These are phyloP conservation scores for Rosellinia necatrix DNA, from an alignment of 2,329 filamentous ascomycete species.

Conservation along the genomic window DNA sequence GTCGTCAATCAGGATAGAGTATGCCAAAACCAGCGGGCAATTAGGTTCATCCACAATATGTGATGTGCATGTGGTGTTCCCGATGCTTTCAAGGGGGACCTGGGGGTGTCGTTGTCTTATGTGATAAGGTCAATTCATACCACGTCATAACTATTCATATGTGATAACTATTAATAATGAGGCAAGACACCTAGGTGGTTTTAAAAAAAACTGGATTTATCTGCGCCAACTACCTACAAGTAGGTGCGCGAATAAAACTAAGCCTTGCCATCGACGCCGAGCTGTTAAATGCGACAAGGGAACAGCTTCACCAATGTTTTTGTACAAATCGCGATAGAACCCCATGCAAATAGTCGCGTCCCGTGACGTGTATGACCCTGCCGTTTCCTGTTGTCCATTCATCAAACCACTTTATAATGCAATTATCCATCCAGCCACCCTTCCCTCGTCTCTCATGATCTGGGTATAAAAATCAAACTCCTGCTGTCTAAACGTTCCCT, in stretches of 20 bases:
- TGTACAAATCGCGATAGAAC: constrained; percentile 24
- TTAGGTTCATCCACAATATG: too few species aligned
- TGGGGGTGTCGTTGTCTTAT: too few species aligned
- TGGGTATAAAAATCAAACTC: constrained; percentile 21
- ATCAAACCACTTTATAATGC: constrained; percentile 9
- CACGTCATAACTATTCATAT: background rate
- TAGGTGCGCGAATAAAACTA: constrained; percentile 3
- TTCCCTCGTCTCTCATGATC: background rate
- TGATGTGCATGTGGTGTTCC: too few species aligned
- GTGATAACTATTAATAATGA: background rate
- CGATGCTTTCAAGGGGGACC: too few species aligned
- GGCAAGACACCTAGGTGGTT: background rate
- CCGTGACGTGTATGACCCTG: background rate
- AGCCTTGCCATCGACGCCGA: constrained; percentile 15
- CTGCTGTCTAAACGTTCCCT: background rate
- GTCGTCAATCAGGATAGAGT: too few species aligned
- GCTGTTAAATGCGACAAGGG: constrained; percentile 9
- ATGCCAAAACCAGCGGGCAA: too few species aligned
- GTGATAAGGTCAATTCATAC: too few species aligned
- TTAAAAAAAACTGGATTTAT: background rate
- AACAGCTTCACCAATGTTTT: constrained; percentile 7
- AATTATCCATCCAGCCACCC: constrained; percentile 1
- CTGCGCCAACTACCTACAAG: background rate
- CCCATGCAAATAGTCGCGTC: constrained; percentile 12
- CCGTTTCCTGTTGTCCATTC: constrained; percentile 9